phyloP scores from a whole-genome alignment of 2,329 filamentous ascomycete genomes.

The Fusarium veterinarium region DNA sequence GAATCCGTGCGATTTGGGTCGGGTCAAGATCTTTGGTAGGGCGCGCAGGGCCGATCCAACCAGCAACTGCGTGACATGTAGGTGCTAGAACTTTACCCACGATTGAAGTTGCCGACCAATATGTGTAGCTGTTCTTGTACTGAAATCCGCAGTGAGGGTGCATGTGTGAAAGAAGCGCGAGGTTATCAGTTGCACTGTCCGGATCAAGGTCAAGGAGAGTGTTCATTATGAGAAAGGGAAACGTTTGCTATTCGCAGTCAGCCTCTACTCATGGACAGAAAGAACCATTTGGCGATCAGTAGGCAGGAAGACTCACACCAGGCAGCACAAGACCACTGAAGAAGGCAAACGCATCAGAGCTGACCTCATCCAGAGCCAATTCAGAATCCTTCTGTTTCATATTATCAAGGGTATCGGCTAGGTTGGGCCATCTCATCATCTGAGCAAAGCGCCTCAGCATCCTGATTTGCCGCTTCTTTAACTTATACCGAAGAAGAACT shows the following conservation, averaged over 20 bases:
- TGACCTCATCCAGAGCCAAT: constrained; percentile 67
- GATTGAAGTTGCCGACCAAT: constrained; percentile 78
- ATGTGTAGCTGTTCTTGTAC: constrained; percentile 78
- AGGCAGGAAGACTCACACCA: constrained; percentile 61
- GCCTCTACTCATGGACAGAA: neutral
- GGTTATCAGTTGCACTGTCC: constrained; percentile 71
- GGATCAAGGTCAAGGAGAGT: constrained; percentile 80
- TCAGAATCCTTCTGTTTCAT: constrained; percentile 71
- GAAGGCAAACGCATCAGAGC: constrained; percentile 80
- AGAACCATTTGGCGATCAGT: neutral
- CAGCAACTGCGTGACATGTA: constrained; percentile 76
- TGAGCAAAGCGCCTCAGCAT: constrained; percentile 75
- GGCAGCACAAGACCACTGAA: constrained; percentile 80
- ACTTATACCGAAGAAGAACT: constrained; percentile 72
- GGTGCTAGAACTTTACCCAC: constrained; percentile 81
- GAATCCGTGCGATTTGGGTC: constrained; percentile 77
- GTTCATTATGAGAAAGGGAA: constrained; percentile 83
- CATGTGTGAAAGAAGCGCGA: constrained; percentile 75
- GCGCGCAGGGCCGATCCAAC: constrained; percentile 79
- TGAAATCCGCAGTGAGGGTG: constrained; percentile 79
- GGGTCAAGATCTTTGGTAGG: constrained; percentile 74
- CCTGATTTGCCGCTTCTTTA: constrained; percentile 75
- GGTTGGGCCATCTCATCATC: constrained; percentile 82
- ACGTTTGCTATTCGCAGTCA: constrained; percentile 59
- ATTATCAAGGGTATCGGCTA: constrained; percentile 70